Conservation (phyloP, 2,329 filamentous ascomycete species). For the Furcasterigmium sp. region DNA sequence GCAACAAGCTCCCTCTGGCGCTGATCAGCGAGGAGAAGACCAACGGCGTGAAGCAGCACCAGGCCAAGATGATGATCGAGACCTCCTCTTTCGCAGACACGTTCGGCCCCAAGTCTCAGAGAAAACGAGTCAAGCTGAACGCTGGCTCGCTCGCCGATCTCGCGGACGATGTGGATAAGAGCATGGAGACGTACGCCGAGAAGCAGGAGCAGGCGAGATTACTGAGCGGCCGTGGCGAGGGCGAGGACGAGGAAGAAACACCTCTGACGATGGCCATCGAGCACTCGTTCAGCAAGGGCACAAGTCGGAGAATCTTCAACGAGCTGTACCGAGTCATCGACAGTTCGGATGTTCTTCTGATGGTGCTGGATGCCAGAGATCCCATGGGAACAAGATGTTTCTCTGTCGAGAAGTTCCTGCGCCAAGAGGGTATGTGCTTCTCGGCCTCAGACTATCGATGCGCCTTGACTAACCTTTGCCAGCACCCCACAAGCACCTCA, state of each 20-base stretch:
- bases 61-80: slow-evolving; percentile 91
- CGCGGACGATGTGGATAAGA: slow-evolving; percentile 72
- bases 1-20: slow-evolving; percentile 95
- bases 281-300: slow-evolving; percentile 89
- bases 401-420: slow-evolving; percentile 58
- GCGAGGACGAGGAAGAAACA: slow-evolving; percentile 39
- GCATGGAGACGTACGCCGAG: slow-evolving; percentile 77
- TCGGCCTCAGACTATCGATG: not conserved
- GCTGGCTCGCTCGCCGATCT: slow-evolving; percentile 79
- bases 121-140: slow-evolving; percentile 86
- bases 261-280: slow-evolving; percentile 63
- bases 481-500: slow-evolving; percentile 90
- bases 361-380: slow-evolving; percentile 85
- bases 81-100: slow-evolving; percentile 80
- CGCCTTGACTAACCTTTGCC: not conserved
- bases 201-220: slow-evolving; percentile 73
- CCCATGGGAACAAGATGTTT: slow-evolving; percentile 85
- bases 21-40: slow-evolving; percentile 72
- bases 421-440: not conserved
- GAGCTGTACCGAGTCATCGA: slow-evolving; percentile 94
- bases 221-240: slow-evolving; percentile 63
- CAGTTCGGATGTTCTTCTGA: slow-evolving; percentile 93
- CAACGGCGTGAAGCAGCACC: slow-evolving; percentile 86
- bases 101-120: slow-evolving; percentile 88
- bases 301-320: slow-evolving; percentile 96